Base-by-base conservation (phyloP, 305 asterid genomes). In the Striga hermonthica region DNA sequence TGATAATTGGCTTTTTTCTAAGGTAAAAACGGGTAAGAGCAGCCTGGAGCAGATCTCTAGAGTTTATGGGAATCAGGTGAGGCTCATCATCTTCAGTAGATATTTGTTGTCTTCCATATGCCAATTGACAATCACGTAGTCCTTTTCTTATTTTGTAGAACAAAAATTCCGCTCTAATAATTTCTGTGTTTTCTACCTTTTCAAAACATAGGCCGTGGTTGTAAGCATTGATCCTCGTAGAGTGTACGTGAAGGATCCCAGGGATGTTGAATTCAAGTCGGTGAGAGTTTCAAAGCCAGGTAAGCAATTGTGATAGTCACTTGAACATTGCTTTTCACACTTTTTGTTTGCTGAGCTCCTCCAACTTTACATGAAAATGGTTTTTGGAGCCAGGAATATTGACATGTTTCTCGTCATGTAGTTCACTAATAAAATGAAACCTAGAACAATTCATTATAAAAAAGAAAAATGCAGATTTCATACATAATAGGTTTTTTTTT, bases 211-310 rank as follows among this genome's bases (percentile, higher is more conserved):
- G 98, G 98, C 98, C 62, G 98, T 91, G 75, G 98, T 87, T 73
- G 93, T 89, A 60, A 91, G 97, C 88, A 85, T 91, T 73, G 98
- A 91, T 77, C 98, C 98, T 65, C 89, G 93, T 63, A 82, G 93
- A 74, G 88, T 89, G 57, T 91, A 85, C 66, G 65, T 85, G 78
- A 87, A 79, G 72, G 80, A 89, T 72, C 88, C 95, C 38, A 73
- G 75, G 28, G 84, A 83, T 70, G 97, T 89, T 47, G 83, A 74
- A 49, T 85, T 89, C 90, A 81, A 83, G 80, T 72, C 92, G 57
- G 69, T 82, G 64, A 82, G 74, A 81, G 85, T 87, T 60, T 74
- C 83, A 66, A 80, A 71, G 66, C 96, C 87, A 82, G 98, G 98
- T 91, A 76, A 60, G 69, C 41, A 35, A 15, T 31, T 35, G n/a